Conservation (phyloP, 2,329 filamentous ascomycete genomes). For the Alternaria conjuncta region DNA sequence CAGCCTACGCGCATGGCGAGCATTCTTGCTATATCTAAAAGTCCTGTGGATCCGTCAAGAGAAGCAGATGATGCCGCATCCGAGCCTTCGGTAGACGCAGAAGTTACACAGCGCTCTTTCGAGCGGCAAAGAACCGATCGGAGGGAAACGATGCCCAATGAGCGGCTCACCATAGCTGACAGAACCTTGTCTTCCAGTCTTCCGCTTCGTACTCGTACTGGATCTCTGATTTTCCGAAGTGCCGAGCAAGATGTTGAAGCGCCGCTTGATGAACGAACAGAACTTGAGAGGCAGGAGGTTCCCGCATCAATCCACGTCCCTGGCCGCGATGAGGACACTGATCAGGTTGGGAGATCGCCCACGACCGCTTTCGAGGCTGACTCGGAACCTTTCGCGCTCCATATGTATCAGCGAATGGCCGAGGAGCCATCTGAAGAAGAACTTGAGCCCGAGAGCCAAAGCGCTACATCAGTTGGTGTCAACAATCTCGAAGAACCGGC, state of each 20-base stretch:
- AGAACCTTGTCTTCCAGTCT: not conserved
- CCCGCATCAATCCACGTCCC: not conserved
- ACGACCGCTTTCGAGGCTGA: not conserved
- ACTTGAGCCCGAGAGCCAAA: not conserved
- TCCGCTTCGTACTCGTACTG: not conserved
- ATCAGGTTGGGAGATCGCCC: not conserved
- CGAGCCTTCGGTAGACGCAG: not conserved
- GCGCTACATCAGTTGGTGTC: not conserved
- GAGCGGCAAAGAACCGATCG: not conserved
- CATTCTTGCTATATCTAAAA: not conserved
- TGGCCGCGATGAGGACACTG: not conserved
- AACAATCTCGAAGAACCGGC: not conserved
- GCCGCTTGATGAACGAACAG: not conserved
- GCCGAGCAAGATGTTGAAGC: not conserved
- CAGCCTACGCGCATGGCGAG: not conserved
- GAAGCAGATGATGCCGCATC: not conserved
- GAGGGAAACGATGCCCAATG: not conserved
- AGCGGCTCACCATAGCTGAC: not conserved
- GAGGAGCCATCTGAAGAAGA: not conserved
- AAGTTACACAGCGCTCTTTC: not conserved
- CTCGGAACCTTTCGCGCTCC: not conserved
- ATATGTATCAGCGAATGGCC: not conserved
- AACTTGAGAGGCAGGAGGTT: not conserved
- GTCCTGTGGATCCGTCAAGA: not conserved
- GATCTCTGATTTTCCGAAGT: not conserved